Evolutionary conservation across 306 rosid genomes (phyloP).

Genomic region (Dryas alaskensis): DNA sequence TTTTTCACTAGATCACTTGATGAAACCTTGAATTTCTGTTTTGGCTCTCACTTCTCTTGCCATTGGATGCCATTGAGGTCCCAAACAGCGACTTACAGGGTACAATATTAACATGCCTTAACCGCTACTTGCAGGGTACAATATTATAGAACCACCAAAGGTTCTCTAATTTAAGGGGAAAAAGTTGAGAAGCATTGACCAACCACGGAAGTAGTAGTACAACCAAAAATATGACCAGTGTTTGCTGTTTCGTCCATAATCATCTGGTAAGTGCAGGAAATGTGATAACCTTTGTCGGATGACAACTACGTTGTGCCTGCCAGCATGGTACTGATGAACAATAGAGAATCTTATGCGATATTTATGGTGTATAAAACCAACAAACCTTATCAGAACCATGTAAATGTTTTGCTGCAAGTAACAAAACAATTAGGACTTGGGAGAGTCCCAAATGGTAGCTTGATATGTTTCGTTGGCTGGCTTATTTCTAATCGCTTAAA

Average conservation of each 20-base stretch:
- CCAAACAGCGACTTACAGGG: not conserved
- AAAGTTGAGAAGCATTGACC: not conserved
- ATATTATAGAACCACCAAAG: not conserved
- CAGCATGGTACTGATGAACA: too few relatives aligned
- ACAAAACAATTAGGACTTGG: too few relatives aligned
- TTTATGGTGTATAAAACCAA: too few relatives aligned
- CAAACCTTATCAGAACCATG: too few relatives aligned
- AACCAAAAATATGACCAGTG: not conserved
- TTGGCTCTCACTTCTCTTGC: not conserved
- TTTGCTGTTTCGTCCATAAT: not conserved
- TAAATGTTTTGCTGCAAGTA: too few relatives aligned
- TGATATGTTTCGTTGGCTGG: too few relatives aligned
- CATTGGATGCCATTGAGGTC: slow-evolving; percentile 3
- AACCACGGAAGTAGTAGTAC: not conserved
- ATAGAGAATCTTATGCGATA: too few relatives aligned
- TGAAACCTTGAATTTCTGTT: not conserved
- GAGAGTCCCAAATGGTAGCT: too few relatives aligned
- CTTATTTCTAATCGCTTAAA: too few relatives aligned
- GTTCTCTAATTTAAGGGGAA: not conserved
- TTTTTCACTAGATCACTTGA: not conserved
- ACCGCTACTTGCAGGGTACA: not conserved
- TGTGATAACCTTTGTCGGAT: not conserved
- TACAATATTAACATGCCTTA: not conserved
- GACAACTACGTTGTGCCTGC: too few relatives aligned
- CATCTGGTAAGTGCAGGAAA: not conserved